Base-by-base conservation (phyloP, 2,329 filamentous ascomycete genomes). In the Byssoonygena ceratinophila region DNA sequence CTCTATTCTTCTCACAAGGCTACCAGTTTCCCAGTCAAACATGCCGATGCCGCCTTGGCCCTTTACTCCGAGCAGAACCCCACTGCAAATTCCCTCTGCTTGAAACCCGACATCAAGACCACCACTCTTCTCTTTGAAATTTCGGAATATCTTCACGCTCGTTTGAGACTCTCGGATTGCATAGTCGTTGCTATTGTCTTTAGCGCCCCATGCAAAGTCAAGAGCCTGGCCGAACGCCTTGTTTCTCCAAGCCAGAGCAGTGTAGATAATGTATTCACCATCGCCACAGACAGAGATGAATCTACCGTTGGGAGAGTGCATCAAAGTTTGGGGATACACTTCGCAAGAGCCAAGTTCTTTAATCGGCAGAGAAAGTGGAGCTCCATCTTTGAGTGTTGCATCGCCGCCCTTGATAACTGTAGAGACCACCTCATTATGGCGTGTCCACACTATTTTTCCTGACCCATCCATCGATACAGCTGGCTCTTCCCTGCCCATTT, bases 181-280 rank as follows among this genome's bases (percentile, higher is more conserved):
- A 65, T 94, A 97, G 68, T 98, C 92, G 68, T 96, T 97, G 73
- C 88, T 94, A 71, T 96, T 95, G 54, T 96, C 91, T 71, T 95
- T 96, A 41, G 87, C 87, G 0, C 85, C 91, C 92, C 92, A 98
- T 9, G 87, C 90, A 68, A 98, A 98, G 71, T 98, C 92, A 49
- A 97, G 74, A 5, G 91, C 92, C 37, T 87, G 90, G 20, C 92
- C 92, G 64, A 98, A 98, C 2, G 89, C 89, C 74, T 97, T 96
- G 72, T 98, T 97, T 66, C 92, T 83, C 80, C 94, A 94, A 2
- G 91, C 91, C 54, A 97, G 78, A 52, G 92, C 90, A 25, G 92
- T 97, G 74, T 97, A 97, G 63, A 97, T 95, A 68, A 97, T 97
- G 73, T 96, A 98, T 71, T 98, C 92, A 57, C 92, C 92, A 66